phyloP scores from a whole-genome alignment of 2,329 filamentous ascomycete genomes.

The Fusarium mexicanum region DNA sequence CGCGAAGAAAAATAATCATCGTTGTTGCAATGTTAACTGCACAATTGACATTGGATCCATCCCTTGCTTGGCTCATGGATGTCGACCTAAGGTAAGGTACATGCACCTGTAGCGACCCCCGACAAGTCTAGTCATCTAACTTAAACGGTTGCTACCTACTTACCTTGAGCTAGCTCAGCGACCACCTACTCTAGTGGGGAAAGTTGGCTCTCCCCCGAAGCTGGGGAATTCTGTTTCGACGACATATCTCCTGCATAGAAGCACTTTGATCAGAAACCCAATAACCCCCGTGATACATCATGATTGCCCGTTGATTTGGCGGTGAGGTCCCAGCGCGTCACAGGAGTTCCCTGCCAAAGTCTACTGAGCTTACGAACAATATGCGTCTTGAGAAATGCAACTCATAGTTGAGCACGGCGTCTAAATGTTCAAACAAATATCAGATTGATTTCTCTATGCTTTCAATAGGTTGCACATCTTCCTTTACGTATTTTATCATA shows the following conservation, averaged over 20 bases:
- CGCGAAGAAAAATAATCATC: slow-evolving; percentile 3
- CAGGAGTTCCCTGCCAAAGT: neutral
- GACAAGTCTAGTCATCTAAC: neutral
- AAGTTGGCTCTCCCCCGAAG: neutral
- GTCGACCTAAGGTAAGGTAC: neutral
- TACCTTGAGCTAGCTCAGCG: neutral
- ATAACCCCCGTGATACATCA: neutral
- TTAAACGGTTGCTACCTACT: neutral
- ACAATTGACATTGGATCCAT: neutral
- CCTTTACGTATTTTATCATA: slow-evolving; percentile 17
- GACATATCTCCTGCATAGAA: neutral
- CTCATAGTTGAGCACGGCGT: neutral
- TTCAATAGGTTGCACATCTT: slow-evolving; percentile 1
- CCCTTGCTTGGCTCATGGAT: slow-evolving; percentile 18
- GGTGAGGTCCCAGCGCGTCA: neutral
- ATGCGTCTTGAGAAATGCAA: neutral
- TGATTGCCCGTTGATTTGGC: neutral
- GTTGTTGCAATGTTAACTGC: neutral
- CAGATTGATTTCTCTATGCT: slow-evolving; percentile 14
- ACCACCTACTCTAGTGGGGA: neutral
- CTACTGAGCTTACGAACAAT: neutral
- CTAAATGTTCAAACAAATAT: slow-evolving; percentile 17
- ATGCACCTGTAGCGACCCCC: neutral
- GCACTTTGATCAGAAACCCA: neutral
- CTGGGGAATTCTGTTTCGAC: neutral